Evolutionary conservation across 2,329 filamentous ascomycete species (phyloP).

Genomic region (Ascochyta clinopodiicola): DNA sequence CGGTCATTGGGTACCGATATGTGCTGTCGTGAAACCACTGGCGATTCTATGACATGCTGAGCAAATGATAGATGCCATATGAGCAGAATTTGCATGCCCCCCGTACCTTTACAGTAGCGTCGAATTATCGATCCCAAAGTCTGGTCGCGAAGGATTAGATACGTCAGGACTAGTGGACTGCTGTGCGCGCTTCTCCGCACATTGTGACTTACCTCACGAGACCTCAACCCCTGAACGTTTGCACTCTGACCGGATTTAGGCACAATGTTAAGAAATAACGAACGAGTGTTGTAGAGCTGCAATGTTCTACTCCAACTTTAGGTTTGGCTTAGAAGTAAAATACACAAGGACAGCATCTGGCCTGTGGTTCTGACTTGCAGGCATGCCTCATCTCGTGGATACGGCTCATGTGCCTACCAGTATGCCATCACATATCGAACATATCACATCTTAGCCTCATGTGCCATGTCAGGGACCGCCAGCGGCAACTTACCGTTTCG

Average conservation of each 20-base stretch:
- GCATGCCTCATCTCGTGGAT: background rate
- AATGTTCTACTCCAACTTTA: background rate
- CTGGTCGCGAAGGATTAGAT: background rate
- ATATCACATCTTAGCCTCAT: slow-evolving; percentile 9
- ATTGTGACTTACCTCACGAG: background rate
- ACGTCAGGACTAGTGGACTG: background rate
- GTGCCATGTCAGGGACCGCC: slow-evolving; percentile 8
- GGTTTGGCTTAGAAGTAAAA: background rate
- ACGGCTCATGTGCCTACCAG: background rate
- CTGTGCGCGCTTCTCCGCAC: slow-evolving; percentile 14
- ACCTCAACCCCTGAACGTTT: background rate
- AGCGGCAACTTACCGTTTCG: slow-evolving; percentile 12
- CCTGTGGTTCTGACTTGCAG: background rate
- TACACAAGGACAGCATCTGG: background rate
- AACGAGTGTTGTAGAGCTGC: background rate
- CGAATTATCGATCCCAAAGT: background rate
- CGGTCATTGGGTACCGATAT: slow-evolving; percentile 7
- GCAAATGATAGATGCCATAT: slow-evolving; percentile 4
- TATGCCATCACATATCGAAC: slow-evolving; percentile 6
- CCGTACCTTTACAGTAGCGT: slow-evolving; percentile 2
- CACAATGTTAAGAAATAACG: background rate
- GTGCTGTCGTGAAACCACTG: slow-evolving; percentile 8
- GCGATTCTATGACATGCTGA: background rate
- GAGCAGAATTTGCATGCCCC: slow-evolving; percentile 16
- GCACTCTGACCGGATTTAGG: too few species aligned